Conservation (phyloP, 495 filamentous ascomycete genomes). For the Rusavskia elegans region DNA sequence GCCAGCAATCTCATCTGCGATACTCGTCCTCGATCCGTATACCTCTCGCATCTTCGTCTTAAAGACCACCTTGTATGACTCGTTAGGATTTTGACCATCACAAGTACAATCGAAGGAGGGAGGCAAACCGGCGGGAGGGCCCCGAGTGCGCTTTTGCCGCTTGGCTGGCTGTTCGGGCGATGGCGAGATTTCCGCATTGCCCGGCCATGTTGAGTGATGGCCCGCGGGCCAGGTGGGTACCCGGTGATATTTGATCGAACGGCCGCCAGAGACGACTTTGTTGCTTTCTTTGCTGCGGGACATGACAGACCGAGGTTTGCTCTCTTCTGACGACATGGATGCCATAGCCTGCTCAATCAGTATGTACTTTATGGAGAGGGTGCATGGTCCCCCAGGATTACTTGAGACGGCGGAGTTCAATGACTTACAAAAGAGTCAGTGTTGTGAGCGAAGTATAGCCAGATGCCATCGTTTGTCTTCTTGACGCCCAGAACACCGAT, state of each 20-base stretch:
- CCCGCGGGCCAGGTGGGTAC: neutral
- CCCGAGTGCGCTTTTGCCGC: conserved; percentile 9
- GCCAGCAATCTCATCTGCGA: neutral
- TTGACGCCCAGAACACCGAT: conserved; percentile 78
- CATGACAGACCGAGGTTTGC: conserved; percentile 64
- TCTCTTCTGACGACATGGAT: conserved; percentile 68
- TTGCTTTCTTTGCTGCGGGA: conserved; percentile 39
- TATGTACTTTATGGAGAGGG: neutral
- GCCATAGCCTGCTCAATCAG: conserved; percentile 42
- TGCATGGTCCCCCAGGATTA: too few relatives aligned
- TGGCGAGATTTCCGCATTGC: neutral
- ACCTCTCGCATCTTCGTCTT: neutral
- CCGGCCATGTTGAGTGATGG: neutral
- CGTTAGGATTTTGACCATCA: neutral
- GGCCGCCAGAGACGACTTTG: conserved; percentile 8
- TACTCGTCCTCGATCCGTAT: neutral
- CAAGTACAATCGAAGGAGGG: neutral
- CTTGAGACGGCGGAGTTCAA: neutral
- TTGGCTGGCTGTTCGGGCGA: conserved; percentile 1
- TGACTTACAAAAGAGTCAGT: conserved; percentile 66
- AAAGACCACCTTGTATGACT: neutral
- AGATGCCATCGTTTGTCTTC: conserved; percentile 51
- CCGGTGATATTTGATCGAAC: conserved; percentile 8
- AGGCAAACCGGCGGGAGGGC: neutral
- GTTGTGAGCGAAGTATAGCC: conserved; percentile 80